phyloP scores from a whole-genome alignment of 1,284 basidiomycete species.

The Quambalaria eucalypti region DNA sequence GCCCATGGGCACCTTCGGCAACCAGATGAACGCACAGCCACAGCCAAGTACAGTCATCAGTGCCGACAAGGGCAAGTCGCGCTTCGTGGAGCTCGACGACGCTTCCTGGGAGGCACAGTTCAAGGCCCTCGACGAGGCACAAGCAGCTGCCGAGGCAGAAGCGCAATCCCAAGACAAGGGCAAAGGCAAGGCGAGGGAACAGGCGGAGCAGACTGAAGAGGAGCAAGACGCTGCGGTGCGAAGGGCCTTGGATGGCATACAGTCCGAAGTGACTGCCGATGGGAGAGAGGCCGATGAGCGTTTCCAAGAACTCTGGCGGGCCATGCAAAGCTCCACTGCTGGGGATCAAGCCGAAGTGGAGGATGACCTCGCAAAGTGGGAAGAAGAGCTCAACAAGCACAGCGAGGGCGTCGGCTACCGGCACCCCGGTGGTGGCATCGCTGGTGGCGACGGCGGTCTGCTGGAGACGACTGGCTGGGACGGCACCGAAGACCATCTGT shows the following conservation, averaged over 20 bases:
- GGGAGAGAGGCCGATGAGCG: slow-evolving; percentile 26
- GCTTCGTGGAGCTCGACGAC: slow-evolving; percentile 38
- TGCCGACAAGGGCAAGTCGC: slow-evolving; percentile 10
- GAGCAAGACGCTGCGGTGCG: slow-evolving; percentile 33
- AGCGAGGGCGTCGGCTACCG: slow-evolving; percentile 63
- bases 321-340: slow-evolving; percentile 30
- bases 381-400: slow-evolving; percentile 53
- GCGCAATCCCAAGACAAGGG: slow-evolving; percentile 10
- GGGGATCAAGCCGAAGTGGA: slow-evolving; percentile 22
- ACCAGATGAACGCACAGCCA: not conserved
- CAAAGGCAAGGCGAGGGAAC: slow-evolving; percentile 37
- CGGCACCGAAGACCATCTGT: slow-evolving; percentile 33
- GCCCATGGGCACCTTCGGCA: slow-evolving; percentile 21
- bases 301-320: slow-evolving; percentile 44
- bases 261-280: slow-evolving; percentile 31
- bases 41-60: not conserved
- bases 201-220: slow-evolving; percentile 23
- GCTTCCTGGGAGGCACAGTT: slow-evolving; percentile 42
- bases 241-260: slow-evolving; percentile 35
- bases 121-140: slow-evolving; percentile 29
- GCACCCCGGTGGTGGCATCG: slow-evolving; percentile 42
- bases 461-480: slow-evolving; percentile 35
- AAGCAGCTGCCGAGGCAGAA: slow-evolving; percentile 8
- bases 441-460: slow-evolving; percentile 23
- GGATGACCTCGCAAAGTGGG: slow-evolving; percentile 58